Percentiles rank a stretch among this genome's conserved stretches.
Conservation (phyloP, 2,329 filamentous ascomycete species). For the Proliferodiscus dingleyae region DNA sequence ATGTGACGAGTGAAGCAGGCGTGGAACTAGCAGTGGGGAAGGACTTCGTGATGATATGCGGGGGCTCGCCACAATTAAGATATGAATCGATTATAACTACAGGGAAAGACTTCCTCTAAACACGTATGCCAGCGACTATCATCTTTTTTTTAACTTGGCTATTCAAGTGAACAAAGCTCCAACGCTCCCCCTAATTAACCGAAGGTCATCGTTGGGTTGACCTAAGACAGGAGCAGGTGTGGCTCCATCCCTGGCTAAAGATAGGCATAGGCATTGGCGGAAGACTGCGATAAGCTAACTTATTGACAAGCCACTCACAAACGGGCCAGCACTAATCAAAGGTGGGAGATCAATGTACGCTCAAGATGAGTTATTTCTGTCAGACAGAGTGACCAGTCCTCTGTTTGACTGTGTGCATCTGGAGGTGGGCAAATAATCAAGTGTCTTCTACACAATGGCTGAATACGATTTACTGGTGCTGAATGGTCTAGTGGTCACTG, state of each 20-base stretch:
- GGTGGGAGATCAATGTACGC: constrained; percentile 1
- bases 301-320: constrained; percentile 2
- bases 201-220: too few species aligned
- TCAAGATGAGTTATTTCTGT: too few species aligned
- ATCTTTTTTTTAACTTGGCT: too few species aligned
- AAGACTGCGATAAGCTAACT: not conserved
- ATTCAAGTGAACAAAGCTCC: too few species aligned
- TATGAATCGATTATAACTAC: constrained; percentile 2
- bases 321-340: not conserved
- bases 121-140: too few species aligned
- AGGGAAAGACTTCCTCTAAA: too few species aligned
- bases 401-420: too few species aligned
- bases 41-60: constrained; percentile 11
- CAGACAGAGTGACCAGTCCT: too few species aligned
- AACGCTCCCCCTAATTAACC: too few species aligned
- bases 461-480: constrained; percentile 36
- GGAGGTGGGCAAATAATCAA: too few species aligned
- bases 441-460: constrained; percentile 12
- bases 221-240: too few species aligned
- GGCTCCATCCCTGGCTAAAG: too few species aligned
- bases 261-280: not conserved
- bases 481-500: constrained; percentile 40
- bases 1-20: not conserved
- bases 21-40: constrained; percentile 6
- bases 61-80: constrained; percentile 1